Evolutionary conservation across 2,329 filamentous ascomycete species (phyloP).

Genomic region (Leptosphaerulina australis): DNA sequence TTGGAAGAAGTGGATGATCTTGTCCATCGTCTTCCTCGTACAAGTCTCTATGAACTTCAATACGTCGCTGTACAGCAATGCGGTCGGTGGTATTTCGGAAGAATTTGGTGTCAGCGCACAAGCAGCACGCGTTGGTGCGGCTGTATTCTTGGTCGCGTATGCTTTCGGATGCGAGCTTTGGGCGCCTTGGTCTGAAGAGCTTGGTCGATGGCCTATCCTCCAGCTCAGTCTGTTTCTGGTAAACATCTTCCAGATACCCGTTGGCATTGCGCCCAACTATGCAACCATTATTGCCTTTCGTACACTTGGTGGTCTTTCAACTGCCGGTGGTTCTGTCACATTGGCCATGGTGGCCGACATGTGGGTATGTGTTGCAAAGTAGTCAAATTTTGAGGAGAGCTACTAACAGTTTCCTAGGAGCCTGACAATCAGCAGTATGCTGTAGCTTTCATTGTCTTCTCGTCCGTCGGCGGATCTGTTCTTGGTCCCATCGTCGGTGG

Average conservation of each 20-base stretch:
- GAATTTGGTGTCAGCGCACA: conserved; percentile 72
- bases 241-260: conserved; percentile 72
- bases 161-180: conserved; percentile 87
- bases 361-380: conserved; percentile 46
- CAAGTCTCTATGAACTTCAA: conserved; percentile 66
- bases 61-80: conserved; percentile 62
- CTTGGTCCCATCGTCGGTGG: conserved; percentile 80
- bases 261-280: conserved; percentile 76
- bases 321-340: conserved; percentile 69
- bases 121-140: conserved; percentile 73
- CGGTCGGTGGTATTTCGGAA: conserved; percentile 58
- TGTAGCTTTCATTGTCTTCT: conserved; percentile 67
- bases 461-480: conserved; percentile 77
- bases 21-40: conserved; percentile 59
- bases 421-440: conserved; percentile 17
- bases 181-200: conserved; percentile 86
- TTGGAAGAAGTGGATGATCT: conserved; percentile 61
- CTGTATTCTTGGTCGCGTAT: conserved; percentile 79
- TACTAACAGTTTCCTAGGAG: neutral
- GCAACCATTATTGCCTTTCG: conserved; percentile 70
- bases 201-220: conserved; percentile 77
- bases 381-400: neutral
- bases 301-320: conserved; percentile 51
- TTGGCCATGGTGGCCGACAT: conserved; percentile 69
- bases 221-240: conserved; percentile 75